These are phyloP conservation scores for Logfia minima DNA, from an alignment of 129 eudicot species.

Conservation along the genomic window DNA sequence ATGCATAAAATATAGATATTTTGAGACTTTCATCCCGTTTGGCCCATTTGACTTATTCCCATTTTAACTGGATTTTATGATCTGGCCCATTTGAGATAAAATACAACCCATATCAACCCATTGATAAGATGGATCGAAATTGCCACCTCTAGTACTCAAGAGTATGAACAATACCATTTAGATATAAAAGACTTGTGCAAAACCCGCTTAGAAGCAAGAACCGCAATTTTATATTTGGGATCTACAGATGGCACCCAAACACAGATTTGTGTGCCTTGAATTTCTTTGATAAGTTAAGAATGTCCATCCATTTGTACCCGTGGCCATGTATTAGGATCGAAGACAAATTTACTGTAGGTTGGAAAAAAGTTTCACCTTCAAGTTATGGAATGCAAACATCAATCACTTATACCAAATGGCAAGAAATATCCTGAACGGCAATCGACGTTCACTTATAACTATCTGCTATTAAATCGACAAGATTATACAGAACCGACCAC, in stretches of 20 bases:
- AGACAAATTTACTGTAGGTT: constrained; percentile 74
- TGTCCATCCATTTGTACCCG: constrained; percentile 67
- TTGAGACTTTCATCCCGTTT: neutral
- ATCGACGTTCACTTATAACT: neutral
- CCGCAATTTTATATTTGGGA: constrained; percentile 74
- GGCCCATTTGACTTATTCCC: neutral
- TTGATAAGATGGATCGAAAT: neutral
- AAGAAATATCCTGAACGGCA: constrained; percentile 1
- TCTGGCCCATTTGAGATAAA: neutral
- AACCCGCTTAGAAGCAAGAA: constrained; percentile 95
- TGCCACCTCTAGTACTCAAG: neutral
- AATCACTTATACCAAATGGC: constrained; percentile 9
- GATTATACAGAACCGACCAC: neutral
- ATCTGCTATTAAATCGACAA: neutral
- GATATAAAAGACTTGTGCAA: neutral
- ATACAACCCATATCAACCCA: neutral
- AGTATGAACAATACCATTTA: neutral
- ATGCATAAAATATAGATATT: neutral
- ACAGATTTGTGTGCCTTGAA: constrained; percentile 75
- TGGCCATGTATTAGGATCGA: constrained; percentile 83
- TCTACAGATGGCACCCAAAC: constrained; percentile 80
- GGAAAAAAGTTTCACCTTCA: constrained; percentile 11
- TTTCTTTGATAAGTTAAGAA: constrained; percentile 51
- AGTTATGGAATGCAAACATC: constrained; percentile 19
- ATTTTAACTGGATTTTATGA: neutral